Percentiles rank a stretch among this genome's conserved stretches.
These are phyloP conservation scores for Nicotiana sylvestris DNA, from an alignment of 257 asterid species.

Conservation along the genomic window DNA sequence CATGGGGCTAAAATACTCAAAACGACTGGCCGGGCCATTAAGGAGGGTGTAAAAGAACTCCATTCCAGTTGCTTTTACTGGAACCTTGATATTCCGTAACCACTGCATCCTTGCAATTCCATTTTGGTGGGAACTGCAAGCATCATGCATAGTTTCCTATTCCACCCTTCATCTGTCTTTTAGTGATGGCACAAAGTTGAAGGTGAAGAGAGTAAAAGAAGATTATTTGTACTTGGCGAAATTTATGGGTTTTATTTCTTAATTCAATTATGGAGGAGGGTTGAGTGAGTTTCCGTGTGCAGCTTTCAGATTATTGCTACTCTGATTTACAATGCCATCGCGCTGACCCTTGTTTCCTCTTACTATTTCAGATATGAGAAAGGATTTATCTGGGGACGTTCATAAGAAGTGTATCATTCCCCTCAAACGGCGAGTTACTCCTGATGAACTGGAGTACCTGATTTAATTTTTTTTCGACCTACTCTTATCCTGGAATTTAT, in stretches of 20 bases:
- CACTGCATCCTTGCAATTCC: too few species aligned
- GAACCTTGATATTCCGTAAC: too few species aligned
- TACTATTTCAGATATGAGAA: slow-evolving; percentile 67
- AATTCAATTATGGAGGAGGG: slow-evolving; percentile 32
- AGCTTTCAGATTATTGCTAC: slow-evolving; percentile 2
- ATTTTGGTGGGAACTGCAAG: too few species aligned
- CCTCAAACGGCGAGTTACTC: slow-evolving; percentile 77
- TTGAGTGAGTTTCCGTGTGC: slow-evolving; percentile 49
- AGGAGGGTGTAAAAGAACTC: too few species aligned
- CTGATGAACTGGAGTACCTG: slow-evolving; percentile 85
- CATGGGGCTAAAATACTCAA: too few species aligned
- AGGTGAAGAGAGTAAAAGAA: background rate
- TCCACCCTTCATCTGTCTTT: background rate
- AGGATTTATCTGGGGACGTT: slow-evolving; percentile 76
- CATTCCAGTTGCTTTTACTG: too few species aligned
- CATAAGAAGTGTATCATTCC: slow-evolving; percentile 84
- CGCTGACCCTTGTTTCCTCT: background rate
- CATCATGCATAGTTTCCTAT: too few species aligned
- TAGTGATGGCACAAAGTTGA: background rate
- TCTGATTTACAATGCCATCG: slow-evolving; percentile 1
- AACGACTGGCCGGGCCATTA: too few species aligned
- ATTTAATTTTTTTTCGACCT: background rate
- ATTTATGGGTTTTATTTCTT: background rate
- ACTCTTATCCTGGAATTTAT: background rate
- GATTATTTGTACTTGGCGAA: background rate